Evolutionary conservation across 495 filamentous ascomycete species (phyloP), one percentile per base, ranked within the genome.

Genomic region (Neurospora pannonica): DNA sequence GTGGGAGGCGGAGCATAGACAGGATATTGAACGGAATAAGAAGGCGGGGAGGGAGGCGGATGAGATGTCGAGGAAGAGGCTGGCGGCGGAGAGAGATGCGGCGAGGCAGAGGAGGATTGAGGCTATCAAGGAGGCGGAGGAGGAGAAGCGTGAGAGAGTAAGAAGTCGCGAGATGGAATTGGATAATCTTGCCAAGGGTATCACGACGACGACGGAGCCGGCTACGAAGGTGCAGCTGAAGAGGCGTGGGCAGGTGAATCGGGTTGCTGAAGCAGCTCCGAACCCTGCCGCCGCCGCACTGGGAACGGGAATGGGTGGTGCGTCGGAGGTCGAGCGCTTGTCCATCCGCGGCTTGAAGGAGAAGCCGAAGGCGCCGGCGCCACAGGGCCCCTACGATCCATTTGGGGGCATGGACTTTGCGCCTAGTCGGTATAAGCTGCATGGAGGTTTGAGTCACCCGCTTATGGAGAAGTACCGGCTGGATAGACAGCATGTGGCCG

Each of bases 311-410:
- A 60, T 60, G 48, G 48, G 21, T 5, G 48, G 48, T 10, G 21
- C 54, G 6, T 67, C 72, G 0, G 79, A 81, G 21, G 83, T 83
- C 42, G 83, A 84, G 6, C 81, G 84, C 36, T 82, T 92, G 69
- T 85, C 84, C 19, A 93, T 97, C 81, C 90, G 92, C 75, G 94
- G 94, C 5, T 87, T 97, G 72, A 94, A 91, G 81, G 90, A 90
- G 78, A 87, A 86, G 78, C 77, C 76, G 42, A 81, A 82, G 73
- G 75, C 77, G 40, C 73, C 77, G 13, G 75, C 71, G 13, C 77
- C 82, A 7, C 81, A 82, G 37, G 90, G 91, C 74, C 90, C 92
- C 2, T 98, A 96, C 80, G 95, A 98, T 86, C 92, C 95, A 2
- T 96, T 97, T 78, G 93, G 90, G 7, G 95, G 93, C 0, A 76